Evolutionary conservation across 2,329 filamentous ascomycete genomes (phyloP).

Genomic region (Ceratocystiopsis minuta): DNA sequence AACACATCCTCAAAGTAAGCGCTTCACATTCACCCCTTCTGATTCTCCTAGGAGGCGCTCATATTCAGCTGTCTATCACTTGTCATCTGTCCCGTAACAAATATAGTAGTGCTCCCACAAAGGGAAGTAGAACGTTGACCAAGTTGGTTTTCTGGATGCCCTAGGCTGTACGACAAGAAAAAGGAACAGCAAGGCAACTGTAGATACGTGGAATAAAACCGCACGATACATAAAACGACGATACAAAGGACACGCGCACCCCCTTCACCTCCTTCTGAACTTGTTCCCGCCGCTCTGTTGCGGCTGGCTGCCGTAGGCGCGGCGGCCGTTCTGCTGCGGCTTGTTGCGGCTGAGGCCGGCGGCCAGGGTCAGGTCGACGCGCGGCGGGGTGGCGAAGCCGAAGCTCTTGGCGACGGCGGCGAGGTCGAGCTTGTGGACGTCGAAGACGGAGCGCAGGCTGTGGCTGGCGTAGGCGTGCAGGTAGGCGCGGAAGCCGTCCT

Average conservation of each 20-base stretch:
- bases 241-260: background rate
- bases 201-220: background rate
- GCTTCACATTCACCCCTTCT: no score
- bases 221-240: background rate
- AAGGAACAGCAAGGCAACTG: no score
- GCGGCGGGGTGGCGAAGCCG: slow-evolving; percentile 58
- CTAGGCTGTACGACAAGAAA: no score
- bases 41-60: no score
- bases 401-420: slow-evolving; percentile 74
- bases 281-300: slow-evolving; percentile 25
- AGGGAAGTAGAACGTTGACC: no score
- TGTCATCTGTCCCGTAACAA: no score
- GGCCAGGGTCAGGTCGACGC: slow-evolving; percentile 62
- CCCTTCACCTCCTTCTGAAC: slow-evolving; percentile 5
- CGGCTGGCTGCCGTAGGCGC: slow-evolving; percentile 65
- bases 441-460: slow-evolving; percentile 65
- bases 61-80: no score
- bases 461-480: slow-evolving; percentile 89
- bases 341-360: slow-evolving; percentile 60
- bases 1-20: no score
- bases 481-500: slow-evolving; percentile 71
- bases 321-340: slow-evolving; percentile 38
- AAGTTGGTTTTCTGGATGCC: no score
- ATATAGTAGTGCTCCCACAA: no score
- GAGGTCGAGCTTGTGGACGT: slow-evolving; percentile 65